These are phyloP conservation scores for Diaporthe citri DNA, from an alignment of 2,329 filamentous ascomycete species.

Conservation along the genomic window DNA sequence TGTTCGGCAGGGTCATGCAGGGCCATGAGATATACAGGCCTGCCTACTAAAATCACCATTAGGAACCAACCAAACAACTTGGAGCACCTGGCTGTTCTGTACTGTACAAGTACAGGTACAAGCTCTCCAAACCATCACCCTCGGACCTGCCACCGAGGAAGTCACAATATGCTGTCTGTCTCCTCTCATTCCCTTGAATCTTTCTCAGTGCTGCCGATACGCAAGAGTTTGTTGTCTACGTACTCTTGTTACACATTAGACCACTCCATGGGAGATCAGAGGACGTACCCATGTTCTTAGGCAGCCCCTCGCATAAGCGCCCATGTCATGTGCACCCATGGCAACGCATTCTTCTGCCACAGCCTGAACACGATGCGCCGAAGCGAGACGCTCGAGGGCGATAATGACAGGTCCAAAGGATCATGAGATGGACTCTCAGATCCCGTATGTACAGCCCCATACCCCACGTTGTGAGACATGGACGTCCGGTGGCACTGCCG, in stretches of 20 bases:
- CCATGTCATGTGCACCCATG: conserved; percentile 27
- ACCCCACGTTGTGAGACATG: conserved; percentile 28
- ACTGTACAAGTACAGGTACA: conserved; percentile 9
- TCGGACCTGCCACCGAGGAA: background rate
- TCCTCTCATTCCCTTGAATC: background rate
- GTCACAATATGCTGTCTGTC: background rate
- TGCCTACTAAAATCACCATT: background rate
- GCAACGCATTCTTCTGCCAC: conserved; percentile 7
- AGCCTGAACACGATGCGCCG: background rate
- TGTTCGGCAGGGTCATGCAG: background rate
- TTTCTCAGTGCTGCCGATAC: background rate
- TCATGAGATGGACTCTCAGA: conserved; percentile 22
- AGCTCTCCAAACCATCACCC: background rate
- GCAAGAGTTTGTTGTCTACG: background rate
- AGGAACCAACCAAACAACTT: no score
- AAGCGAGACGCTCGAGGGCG: conserved; percentile 19
- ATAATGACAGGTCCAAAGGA: background rate
- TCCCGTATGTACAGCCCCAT: conserved; percentile 8
- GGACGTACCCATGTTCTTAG: background rate
- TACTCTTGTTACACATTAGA: no score
- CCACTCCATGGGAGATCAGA: background rate
- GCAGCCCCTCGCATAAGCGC: conserved; percentile 30
- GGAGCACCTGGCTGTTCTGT: no score
- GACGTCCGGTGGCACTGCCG: conserved; percentile 25
- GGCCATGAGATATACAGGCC: background rate